Conservation (phyloP, 169 alveolate genomes). For the Amoebophrya sp. region DNA sequence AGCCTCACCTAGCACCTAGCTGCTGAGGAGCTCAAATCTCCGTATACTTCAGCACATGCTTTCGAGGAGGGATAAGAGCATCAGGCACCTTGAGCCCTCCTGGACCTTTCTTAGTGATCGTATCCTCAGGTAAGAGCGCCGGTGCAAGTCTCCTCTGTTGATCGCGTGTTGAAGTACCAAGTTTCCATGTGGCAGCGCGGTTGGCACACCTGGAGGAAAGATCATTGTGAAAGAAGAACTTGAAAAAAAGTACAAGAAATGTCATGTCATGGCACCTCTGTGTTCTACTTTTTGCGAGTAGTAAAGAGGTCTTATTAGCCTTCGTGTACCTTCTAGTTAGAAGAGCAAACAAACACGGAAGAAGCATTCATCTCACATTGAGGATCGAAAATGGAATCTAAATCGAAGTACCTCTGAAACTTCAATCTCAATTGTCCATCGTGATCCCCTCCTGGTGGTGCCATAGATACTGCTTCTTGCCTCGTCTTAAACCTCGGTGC, state of each 20-base stretch:
- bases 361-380: neutral
- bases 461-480: neutral
- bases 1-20: too few species aligned
- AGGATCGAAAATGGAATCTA: neutral
- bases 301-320: too few species aligned
- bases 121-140: neutral
- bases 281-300: too few species aligned
- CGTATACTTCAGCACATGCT: neutral
- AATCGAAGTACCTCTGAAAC: neutral
- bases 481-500: neutral
- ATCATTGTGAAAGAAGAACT: neutral
- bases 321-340: too few species aligned
- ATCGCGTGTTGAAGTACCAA: neutral
- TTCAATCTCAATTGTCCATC: neutral
- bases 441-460: neutral
- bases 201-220: neutral
- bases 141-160: neutral
- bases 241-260: neutral
- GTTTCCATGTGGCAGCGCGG: constrained; percentile 7
- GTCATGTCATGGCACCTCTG: too few species aligned
- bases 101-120: neutral
- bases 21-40: too few species aligned
- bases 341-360: neutral
- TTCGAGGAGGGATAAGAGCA: neutral
- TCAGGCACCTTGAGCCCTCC: neutral